These are phyloP conservation scores for Deakozyma indianensis DNA, from an alignment of 805 yeast genomes.

Conservation along the genomic window DNA sequence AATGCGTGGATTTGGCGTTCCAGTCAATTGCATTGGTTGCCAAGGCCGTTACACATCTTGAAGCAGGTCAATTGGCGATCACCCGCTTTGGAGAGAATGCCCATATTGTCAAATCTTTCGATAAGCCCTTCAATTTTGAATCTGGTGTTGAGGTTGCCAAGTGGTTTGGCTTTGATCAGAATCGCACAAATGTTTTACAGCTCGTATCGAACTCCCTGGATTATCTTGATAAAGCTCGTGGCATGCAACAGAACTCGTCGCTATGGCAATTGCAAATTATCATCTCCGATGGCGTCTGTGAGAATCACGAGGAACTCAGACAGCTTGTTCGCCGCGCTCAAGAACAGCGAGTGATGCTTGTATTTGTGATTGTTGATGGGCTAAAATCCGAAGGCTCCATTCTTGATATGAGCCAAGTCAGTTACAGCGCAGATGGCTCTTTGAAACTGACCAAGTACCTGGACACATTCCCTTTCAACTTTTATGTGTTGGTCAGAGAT, in stretches of 20 bases:
- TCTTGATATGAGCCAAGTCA: slow-evolving; percentile 88
- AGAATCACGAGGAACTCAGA: slow-evolving; percentile 74
- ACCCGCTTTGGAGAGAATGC: slow-evolving; percentile 82
- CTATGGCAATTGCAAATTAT: slow-evolving; percentile 91
- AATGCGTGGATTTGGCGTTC: slow-evolving; percentile 81
- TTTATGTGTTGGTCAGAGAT: slow-evolving; percentile 83
- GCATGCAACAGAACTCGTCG: slow-evolving; percentile 27
- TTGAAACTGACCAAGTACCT: slow-evolving; percentile 65
- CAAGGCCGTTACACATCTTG: slow-evolving; percentile 84
- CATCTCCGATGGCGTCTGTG: slow-evolving; percentile 94
- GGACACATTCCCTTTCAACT: slow-evolving; percentile 93
- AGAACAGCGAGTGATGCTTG: slow-evolving; percentile 86
- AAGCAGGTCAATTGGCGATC: slow-evolving; percentile 83
- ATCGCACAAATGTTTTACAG: slow-evolving; percentile 67
- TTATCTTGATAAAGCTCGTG: slow-evolving; percentile 49
- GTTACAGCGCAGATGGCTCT: slow-evolving; percentile 52
- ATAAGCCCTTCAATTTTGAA: slow-evolving; percentile 67
- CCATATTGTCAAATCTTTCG: slow-evolving; percentile 78
- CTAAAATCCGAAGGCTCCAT: slow-evolving; percentile 57
- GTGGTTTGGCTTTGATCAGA: slow-evolving; percentile 83
- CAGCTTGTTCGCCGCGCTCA: slow-evolving; percentile 82
- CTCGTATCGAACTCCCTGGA: slow-evolving; percentile 59
- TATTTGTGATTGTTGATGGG: slow-evolving; percentile 88
- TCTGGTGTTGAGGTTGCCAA: slow-evolving; percentile 75
- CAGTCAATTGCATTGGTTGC: slow-evolving; percentile 89